phyloP scores from a whole-genome alignment of 164 flowering plant genomes.

The Buxus sempervirens region DNA sequence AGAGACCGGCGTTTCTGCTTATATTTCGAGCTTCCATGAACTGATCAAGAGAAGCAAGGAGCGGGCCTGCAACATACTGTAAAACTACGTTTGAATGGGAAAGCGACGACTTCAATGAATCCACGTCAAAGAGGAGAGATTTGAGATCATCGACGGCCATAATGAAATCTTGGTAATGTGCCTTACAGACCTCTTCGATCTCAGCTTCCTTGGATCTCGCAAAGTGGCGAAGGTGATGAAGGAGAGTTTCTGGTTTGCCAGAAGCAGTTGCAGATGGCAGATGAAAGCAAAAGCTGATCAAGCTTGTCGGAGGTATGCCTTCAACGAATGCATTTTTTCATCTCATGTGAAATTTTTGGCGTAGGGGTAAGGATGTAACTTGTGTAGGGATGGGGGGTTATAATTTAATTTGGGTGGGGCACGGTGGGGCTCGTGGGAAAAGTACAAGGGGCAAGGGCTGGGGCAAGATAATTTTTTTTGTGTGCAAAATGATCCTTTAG shows the following conservation, averaged over 20 bases:
- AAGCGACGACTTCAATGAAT: conserved; percentile 80
- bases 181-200: conserved; percentile 91
- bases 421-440: no score
- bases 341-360: no score
- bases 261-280: conserved; percentile 83
- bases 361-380: no score
- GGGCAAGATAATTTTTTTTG: no score
- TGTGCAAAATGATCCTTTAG: no score
- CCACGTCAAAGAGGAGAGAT: conserved; percentile 89
- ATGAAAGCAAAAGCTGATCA: conserved; percentile 72
- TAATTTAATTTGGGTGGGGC: no score
- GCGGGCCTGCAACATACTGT: conserved; percentile 76
- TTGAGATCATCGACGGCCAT: conserved; percentile 93
- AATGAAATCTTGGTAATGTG: conserved; percentile 94
- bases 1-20: conserved; percentile 49
- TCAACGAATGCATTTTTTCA: no score
- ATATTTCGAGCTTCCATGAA: conserved; percentile 58
- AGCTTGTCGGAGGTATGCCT: conserved; percentile 68
- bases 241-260: conserved; percentile 79
- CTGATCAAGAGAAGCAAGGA: conserved; percentile 65
- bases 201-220: conserved; percentile 77
- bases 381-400: no score
- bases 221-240: conserved; percentile 75
- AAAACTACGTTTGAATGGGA: conserved; percentile 60
- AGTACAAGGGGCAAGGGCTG: no score